These are phyloP conservation scores for Elaeis oleifera DNA, from an alignment of 202 grass and related monocot genomes.

Conservation along the genomic window DNA sequence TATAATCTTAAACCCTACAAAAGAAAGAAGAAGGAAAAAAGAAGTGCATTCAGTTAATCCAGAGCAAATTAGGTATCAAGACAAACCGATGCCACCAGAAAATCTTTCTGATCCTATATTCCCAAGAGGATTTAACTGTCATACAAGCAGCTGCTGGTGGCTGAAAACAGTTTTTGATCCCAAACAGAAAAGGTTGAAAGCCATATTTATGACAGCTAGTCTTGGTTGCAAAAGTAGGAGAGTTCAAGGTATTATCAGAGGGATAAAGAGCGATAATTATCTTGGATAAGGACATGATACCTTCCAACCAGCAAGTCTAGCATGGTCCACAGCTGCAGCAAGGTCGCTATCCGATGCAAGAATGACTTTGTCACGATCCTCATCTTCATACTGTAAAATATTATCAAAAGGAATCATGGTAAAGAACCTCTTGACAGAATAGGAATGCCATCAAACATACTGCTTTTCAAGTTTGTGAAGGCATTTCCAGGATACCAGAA, in stretches of 20 bases:
- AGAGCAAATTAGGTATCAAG: too few species aligned
- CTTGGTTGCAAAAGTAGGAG: too few species aligned
- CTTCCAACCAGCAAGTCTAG: conserved; percentile 76
- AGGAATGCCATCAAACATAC: background rate
- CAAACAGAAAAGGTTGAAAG: too few species aligned
- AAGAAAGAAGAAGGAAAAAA: background rate
- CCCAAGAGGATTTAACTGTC: too few species aligned
- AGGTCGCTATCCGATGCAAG: conserved; percentile 64
- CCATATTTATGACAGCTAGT: too few species aligned
- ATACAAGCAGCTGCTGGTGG: too few species aligned
- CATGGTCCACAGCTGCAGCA: conserved; percentile 61
- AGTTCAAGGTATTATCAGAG: too few species aligned
- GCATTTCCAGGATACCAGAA: conserved; percentile 34
- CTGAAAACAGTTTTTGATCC: too few species aligned
- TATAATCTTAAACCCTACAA: conserved; percentile 49
- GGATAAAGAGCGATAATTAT: background rate
- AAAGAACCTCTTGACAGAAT: background rate
- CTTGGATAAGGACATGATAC: conserved; percentile 9
- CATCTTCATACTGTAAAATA: conserved; percentile 60
- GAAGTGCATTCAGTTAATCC: background rate
- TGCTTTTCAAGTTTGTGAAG: conserved; percentile 7
- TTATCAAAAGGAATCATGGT: conserved; percentile 2
- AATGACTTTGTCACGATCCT: conserved; percentile 68
- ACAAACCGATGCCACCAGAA: too few species aligned
- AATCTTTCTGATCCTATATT: too few species aligned